phyloP scores from a whole-genome alignment of 1,284 basidiomycete species.

The Sporisorium graminicola region DNA sequence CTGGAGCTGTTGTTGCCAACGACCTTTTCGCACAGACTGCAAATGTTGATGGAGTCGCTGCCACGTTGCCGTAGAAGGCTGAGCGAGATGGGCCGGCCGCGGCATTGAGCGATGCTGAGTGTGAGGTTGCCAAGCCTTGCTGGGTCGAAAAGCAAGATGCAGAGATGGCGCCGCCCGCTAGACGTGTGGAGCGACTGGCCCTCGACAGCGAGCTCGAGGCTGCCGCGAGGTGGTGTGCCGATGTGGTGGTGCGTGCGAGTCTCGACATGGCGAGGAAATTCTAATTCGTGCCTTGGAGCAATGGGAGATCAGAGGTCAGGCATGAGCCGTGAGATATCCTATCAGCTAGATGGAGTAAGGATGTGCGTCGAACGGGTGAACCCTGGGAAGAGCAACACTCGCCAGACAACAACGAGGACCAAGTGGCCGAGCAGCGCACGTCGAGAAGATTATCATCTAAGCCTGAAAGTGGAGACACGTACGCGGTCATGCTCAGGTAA shows the following conservation, averaged over 20 bases:
- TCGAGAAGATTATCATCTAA: constrained; percentile 2
- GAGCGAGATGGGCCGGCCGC: constrained; percentile 16
- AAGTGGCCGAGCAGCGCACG: background rate
- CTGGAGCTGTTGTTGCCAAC: constrained; percentile 15
- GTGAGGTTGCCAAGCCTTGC: background rate
- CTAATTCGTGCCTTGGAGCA: too few species aligned
- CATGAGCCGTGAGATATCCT: background rate
- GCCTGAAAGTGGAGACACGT: constrained; percentile 12
- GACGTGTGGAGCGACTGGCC: background rate
- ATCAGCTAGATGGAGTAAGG: too few species aligned
- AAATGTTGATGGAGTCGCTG: background rate
- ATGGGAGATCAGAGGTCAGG: background rate
- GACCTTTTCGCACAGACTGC: background rate
- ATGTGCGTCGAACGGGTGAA: background rate
- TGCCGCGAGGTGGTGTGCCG: constrained; percentile 7
- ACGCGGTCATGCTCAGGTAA: constrained; percentile 28
- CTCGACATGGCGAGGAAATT: constrained; percentile 16
- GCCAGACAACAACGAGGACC: background rate
- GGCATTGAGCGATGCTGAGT: background rate
- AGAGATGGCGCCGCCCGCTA: background rate
- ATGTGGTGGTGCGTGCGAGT: constrained; percentile 18
- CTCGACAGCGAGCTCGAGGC: constrained; percentile 7
- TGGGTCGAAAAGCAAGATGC: background rate
- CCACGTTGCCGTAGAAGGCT: background rate
- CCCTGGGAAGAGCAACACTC: constrained; percentile 3